Evolutionary conservation across 1,139 yeast genomes (phyloP), one percentile per base, ranked within the genome.

Genomic region (Candida pseudoviswanathii): DNA sequence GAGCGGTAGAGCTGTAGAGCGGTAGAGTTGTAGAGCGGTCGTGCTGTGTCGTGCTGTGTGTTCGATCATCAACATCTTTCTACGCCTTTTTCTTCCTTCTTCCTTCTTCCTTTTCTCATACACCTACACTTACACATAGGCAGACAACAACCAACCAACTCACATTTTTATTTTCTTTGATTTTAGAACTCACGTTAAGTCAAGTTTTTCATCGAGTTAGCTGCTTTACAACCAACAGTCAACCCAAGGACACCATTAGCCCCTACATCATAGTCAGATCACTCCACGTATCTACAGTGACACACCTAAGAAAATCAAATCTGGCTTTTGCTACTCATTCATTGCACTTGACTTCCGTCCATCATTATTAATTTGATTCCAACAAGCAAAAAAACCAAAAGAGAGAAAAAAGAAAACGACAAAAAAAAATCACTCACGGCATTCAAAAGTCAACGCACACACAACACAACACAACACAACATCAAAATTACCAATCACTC

Each of bases 351-450:
- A 16, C 16, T 16, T 16, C 16, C 16, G 16, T 2, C 16, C 16
- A 16, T 16, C 16, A 16, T 16, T 16, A 16, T 16, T 16, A 16
- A 16, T 16, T 16, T 16, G 16, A 16, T 16, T 16, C 16, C 16
- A 16, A 16, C 16, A 16, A 16, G 2, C 16, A 16, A 16, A 11
- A 10, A 10, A 37, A 37, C 40, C 8, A 37, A 9, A 37, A 24
- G 16, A 16, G 16, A 16, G 16, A 16, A 16, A 16, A 16, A 16
- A 16, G 16, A 16, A 16, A 16, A 16, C 16, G 16, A 16, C 16
- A 37, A 37, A 37, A 37, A 37, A 37, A 37, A 36, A 36, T 37
- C 40, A 37, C 40, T 37, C 40, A 37, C 40, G 29, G 40, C 40
- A 37, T 37, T 37, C 30, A 27, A 10, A 37, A 24, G 40, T 37